Conservation (phyloP, 2,329 filamentous ascomycete species). For the Huntiella moniliformis region DNA sequence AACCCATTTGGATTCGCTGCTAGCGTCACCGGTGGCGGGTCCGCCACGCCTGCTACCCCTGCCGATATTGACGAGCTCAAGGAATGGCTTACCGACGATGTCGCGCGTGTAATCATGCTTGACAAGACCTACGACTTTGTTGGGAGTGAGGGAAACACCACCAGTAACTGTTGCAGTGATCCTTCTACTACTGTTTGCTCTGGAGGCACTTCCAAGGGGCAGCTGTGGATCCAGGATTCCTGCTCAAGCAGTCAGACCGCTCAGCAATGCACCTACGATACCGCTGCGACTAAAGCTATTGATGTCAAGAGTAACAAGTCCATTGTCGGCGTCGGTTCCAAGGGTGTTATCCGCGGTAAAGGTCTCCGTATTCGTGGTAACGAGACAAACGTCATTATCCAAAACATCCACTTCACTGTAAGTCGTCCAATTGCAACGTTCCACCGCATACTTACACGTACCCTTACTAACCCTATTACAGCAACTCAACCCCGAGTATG, state of each 20-base stretch:
- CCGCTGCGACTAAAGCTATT: constrained; percentile 12
- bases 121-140: constrained; percentile 18
- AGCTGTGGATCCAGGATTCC: constrained; percentile 16
- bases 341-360: constrained; percentile 23
- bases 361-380: constrained; percentile 20
- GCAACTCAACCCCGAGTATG: constrained; percentile 19
- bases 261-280: constrained; percentile 4
- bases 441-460: neutral
- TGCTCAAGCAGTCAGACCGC: constrained; percentile 15
- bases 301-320: constrained; percentile 23
- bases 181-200: constrained; percentile 12
- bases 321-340: constrained; percentile 21
- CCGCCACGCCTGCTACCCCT: constrained; percentile 25
- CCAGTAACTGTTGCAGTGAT: constrained; percentile 16
- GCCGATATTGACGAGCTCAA: constrained; percentile 24
- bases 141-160: constrained; percentile 15
- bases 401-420: constrained; percentile 18
- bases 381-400: constrained; percentile 21
- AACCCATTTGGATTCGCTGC: constrained; percentile 18
- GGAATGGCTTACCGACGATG: constrained; percentile 16
- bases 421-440: neutral
- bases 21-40: constrained; percentile 32
- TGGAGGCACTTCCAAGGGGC: constrained; percentile 13
- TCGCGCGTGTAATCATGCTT: constrained; percentile 21
- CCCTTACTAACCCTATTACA: neutral